These are phyloP conservation scores for Monilinia vaccinii-corymbosi DNA, from an alignment of 2,329 filamentous ascomycete genomes.

Conservation along the genomic window DNA sequence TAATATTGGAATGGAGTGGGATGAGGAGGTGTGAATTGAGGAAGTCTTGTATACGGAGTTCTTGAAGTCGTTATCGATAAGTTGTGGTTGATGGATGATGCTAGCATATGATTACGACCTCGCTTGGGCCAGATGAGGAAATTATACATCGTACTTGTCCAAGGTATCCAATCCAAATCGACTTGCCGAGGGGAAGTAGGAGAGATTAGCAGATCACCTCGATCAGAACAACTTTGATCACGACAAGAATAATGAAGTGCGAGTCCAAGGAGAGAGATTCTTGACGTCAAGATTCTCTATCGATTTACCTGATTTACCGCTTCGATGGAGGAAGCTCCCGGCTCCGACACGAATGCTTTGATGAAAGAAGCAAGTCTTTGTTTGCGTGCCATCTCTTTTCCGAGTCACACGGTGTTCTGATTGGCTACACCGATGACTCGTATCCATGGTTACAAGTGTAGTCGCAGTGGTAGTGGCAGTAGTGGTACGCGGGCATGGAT, in stretches of 20 bases:
- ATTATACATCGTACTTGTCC: no score
- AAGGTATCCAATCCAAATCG: no score
- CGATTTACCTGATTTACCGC: neutral
- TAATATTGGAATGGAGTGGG: neutral
- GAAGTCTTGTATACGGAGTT: no score
- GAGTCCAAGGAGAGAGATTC: neutral
- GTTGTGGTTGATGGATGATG: neutral
- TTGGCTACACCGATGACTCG: neutral
- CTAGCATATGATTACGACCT: no score
- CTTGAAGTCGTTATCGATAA: slow-evolving; percentile 1
- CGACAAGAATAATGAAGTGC: no score
- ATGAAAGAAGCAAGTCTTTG: neutral
- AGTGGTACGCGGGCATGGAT: neutral
- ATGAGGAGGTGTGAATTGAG: neutral
- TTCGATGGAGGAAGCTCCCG: neutral
- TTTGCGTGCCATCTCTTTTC: neutral
- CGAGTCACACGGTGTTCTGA: neutral
- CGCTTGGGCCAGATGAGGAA: neutral
- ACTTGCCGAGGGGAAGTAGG: no score
- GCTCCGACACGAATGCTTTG: neutral
- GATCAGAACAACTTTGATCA: no score
- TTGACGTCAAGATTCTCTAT: neutral
- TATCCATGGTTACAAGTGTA: no score
- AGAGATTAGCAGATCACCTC: no score
- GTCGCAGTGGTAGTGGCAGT: no score